Conservation (phyloP, 805 yeast species). For the Pichia heedii region DNA sequence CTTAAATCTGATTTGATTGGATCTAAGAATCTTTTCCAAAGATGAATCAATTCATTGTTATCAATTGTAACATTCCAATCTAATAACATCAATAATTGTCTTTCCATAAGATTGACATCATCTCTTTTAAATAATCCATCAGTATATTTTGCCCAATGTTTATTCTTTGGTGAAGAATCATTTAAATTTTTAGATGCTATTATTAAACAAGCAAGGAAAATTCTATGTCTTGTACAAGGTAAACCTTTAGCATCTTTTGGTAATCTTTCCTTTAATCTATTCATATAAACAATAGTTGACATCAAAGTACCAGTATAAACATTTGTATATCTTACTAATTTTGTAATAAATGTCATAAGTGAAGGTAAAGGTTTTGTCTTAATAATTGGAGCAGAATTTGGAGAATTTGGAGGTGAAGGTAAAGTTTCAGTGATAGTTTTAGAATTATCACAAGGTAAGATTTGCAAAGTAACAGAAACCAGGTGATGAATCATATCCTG, state of each 20-base stretch:
- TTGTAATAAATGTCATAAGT: constrained; percentile 63
- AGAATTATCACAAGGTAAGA: constrained; percentile 49
- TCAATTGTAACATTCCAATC: constrained; percentile 58
- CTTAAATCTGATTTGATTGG: constrained; percentile 37
- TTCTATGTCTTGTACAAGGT: constrained; percentile 74
- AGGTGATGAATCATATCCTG: constrained; percentile 67
- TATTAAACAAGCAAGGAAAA: constrained; percentile 65
- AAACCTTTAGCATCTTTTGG: constrained; percentile 69
- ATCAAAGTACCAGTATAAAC: constrained; percentile 75
- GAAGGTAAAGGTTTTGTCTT: constrained; percentile 49
- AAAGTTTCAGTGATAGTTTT: constrained; percentile 27
- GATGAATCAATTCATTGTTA: constrained; percentile 34
- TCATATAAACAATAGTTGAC: constrained; percentile 62
- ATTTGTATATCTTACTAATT: constrained; percentile 62
- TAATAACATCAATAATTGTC: constrained; percentile 58
- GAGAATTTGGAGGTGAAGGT: constrained; percentile 25
- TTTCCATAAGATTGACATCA: constrained; percentile 74
- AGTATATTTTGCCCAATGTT: constrained; percentile 73
- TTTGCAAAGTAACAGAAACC: constrained; percentile 58
- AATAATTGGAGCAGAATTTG: constrained; percentile 23
- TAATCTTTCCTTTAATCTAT: constrained; percentile 48
- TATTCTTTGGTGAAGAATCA: constrained; percentile 70
- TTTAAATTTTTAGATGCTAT: constrained; percentile 67
- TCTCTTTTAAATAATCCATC: constrained; percentile 60
- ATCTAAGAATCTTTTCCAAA: constrained; percentile 38